Conservation (phyloP, 345 rosid species). For the Euphorbia pulcherrima region DNA sequence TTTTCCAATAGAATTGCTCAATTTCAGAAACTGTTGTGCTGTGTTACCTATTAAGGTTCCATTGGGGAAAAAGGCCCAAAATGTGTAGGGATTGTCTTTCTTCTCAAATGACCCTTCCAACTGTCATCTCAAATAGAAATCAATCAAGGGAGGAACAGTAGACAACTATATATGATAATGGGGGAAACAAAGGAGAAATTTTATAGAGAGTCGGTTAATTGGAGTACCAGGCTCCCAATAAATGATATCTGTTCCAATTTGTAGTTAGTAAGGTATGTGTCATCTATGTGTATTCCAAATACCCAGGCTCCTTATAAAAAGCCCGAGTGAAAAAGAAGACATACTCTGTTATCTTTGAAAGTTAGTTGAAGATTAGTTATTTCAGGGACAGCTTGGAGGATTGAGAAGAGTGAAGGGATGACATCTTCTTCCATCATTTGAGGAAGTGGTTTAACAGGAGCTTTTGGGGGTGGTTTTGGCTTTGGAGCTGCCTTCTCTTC, state of each 20-base stretch:
- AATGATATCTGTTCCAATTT: no score
- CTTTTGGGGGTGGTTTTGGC: slow-evolving; percentile 69
- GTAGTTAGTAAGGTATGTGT: no score
- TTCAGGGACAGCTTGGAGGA: slow-evolving; percentile 64
- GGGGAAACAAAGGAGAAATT: not conserved
- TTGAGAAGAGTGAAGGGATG: slow-evolving; percentile 62
- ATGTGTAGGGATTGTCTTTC: slow-evolving; percentile 51
- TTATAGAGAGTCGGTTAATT: no score
- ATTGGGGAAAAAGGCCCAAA: slow-evolving; percentile 89
- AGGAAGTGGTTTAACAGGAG: slow-evolving; percentile 54
- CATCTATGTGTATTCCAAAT: no score
- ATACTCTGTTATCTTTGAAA: slow-evolving; percentile 72
- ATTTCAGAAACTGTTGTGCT: not conserved
- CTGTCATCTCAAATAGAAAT: slow-evolving; percentile 29
- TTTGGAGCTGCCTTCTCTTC: slow-evolving; percentile 38
- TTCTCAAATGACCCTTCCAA: slow-evolving; percentile 74
- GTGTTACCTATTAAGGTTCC: slow-evolving; percentile 64
- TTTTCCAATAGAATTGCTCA: not conserved
- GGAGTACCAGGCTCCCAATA: no score
- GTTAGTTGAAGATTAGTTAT: slow-evolving; percentile 57
- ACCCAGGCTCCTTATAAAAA: no score
- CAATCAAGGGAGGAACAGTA: not conserved
- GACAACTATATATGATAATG: not conserved
- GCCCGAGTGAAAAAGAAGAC: no score
- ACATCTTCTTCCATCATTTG: slow-evolving; percentile 88